These are phyloP conservation scores for Leccinellum albellum DNA, from an alignment of 768 basidiomycete genomes.

Conservation along the genomic window DNA sequence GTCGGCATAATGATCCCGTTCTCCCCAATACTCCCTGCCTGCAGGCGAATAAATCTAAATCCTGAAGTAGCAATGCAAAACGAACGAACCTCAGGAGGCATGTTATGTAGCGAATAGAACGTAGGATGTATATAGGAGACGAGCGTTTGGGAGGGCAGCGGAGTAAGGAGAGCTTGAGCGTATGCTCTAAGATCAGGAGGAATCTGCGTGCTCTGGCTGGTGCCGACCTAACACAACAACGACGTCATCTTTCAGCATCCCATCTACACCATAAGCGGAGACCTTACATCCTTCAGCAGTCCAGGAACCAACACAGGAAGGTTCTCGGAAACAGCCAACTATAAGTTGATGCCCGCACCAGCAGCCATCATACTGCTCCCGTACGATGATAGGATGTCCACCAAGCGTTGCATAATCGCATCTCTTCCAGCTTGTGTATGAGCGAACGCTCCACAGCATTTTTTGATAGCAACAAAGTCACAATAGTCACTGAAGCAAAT, in stretches of 20 bases:
- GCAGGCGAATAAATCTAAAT: slow-evolving; percentile 3
- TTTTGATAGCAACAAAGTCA: slow-evolving; percentile 80
- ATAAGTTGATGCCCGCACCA: slow-evolving; percentile 90
- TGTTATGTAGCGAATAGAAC: slow-evolving; percentile 95
- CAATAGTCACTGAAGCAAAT: slow-evolving; percentile 84
- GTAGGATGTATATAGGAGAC: slow-evolving; percentile 92
- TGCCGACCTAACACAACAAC: slow-evolving; percentile 60
- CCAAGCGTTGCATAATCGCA: slow-evolving; percentile 75
- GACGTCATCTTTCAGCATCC: background rate
- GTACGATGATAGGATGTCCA: slow-evolving; percentile 82
- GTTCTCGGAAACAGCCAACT: slow-evolving; percentile 89
- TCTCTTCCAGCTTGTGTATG: slow-evolving; percentile 89
- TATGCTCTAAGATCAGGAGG: slow-evolving; percentile 95
- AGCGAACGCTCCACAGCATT: slow-evolving; percentile 90
- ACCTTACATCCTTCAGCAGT: slow-evolving; percentile 84
- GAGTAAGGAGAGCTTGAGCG: slow-evolving; percentile 87
- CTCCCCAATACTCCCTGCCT: slow-evolving; percentile 92
- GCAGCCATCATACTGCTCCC: slow-evolving; percentile 96
- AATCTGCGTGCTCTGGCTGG: slow-evolving; percentile 95
- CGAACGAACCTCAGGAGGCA: slow-evolving; percentile 77
- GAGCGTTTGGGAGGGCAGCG: slow-evolving; percentile 85
- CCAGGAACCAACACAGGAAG: slow-evolving; percentile 87
- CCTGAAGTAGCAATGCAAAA: background rate
- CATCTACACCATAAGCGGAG: slow-evolving; percentile 6
- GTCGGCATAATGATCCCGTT: slow-evolving; percentile 84